Base-by-base conservation (phyloP, 2,329 filamentous ascomycete species). In the Ophiocordyceps sinensis region DNA sequence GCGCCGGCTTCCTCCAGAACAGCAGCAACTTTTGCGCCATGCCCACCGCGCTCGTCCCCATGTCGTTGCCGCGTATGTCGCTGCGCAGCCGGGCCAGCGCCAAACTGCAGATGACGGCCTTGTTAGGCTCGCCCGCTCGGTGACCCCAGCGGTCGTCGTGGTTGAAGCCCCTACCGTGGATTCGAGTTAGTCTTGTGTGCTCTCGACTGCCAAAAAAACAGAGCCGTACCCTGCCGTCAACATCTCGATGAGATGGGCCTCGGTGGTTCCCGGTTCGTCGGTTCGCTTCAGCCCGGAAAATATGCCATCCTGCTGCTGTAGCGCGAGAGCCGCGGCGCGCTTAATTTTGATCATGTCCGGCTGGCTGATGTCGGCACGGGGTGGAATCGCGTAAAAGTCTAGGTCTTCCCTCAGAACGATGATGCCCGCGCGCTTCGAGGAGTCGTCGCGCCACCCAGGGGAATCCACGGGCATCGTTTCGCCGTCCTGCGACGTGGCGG, bases 191-290 rank as follows among this genome's bases (percentile, higher is more conserved):
- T 28, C 6, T 28, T 32, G 19, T 9, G 3, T 14, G 26, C 13
- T 1, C 4, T 8, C 9, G 3, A 14, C n/a, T 2, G 7, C 5
- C 15, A 15, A 15, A 14, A 17, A 14, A 10, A 5, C 15, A 5
- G n/a, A 21, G 13, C 26, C 82, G 65, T 71, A 96, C 89, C 89
- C 91, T 57, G 91, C 91, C 41, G 91, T 98, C 63, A 98, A 65
- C 91, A 98, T 98, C 68, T 98, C 91, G 54, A 98, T 98, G 32
- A 98, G 71, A 68, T 98, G 91, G 51, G 94, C 91, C 63, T 98
- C 91, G 0, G 91, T 98, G 15, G 89, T 95, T 17, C 91, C 91
- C 15, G 85, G 81, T 63, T 98, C 91, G 51, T 98, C 88, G 53
- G 89, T 96, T 59, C 89, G 86, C 61, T 91, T 83, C 37, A 98